Evolutionary conservation across 169 alveolate genomes (phyloP).

Genomic region (Plasmodium sp.): DNA sequence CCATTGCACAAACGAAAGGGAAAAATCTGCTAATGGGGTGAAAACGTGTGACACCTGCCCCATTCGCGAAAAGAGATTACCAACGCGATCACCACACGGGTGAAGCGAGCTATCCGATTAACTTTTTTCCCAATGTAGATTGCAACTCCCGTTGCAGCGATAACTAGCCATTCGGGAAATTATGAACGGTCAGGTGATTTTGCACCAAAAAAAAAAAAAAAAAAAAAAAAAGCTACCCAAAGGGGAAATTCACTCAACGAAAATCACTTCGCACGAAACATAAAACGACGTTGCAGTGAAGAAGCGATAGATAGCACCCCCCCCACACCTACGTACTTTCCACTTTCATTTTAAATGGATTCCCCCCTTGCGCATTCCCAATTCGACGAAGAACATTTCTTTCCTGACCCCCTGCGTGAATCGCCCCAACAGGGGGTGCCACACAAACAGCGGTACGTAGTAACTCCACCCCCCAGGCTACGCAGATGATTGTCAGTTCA

Average conservation of each 20-base stretch:
- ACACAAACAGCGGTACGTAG: background rate
- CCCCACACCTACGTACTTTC: background rate
- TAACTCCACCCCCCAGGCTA: background rate
- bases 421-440: background rate
- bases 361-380: background rate
- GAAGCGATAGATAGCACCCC: background rate
- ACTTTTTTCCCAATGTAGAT: background rate
- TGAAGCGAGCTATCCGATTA: background rate
- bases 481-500: background rate
- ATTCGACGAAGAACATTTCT: background rate
- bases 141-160: background rate
- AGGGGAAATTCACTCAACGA: background rate
- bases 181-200: slow-evolving; percentile 6
- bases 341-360: background rate
- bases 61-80: background rate
- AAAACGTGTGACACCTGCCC: background rate
- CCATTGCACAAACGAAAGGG: background rate
- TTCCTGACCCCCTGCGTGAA: background rate
- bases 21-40: background rate
- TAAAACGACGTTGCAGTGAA: background rate
- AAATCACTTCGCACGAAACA: background rate
- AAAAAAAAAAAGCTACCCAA: background rate
- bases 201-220: background rate
- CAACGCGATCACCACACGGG: background rate
- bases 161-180: background rate